A percentile compares a stretch with the other conserved stretches of the same genome.
Evolutionary conservation across 148 eudicot species (phyloP).

Genomic region (Drosera capensis): DNA sequence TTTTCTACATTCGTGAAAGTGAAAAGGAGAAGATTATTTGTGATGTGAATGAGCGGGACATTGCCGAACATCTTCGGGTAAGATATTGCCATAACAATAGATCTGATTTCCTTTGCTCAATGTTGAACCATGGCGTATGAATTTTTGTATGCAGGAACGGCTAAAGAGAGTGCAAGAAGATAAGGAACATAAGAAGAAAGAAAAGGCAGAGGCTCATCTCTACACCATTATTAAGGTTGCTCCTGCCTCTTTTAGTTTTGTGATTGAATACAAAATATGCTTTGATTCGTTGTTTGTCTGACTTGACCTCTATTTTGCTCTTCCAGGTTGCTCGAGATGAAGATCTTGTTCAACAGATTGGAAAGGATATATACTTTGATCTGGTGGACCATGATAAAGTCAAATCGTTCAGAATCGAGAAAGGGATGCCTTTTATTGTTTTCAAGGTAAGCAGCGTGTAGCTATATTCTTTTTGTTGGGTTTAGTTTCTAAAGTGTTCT

Average conservation of each 20-base stretch:
- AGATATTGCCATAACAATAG: constrained; percentile 6
- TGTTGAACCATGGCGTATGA: neutral
- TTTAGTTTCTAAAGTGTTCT: no score
- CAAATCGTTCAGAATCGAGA: constrained; percentile 72
- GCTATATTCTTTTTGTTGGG: no score
- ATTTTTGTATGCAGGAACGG: constrained; percentile 28
- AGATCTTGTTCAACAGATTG: constrained; percentile 74
- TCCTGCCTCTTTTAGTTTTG: neutral
- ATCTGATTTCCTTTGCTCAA: neutral
- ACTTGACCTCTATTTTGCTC: neutral
- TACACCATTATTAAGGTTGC: constrained; percentile 91
- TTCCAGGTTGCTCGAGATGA: constrained; percentile 86
- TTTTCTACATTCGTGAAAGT: constrained; percentile 90
- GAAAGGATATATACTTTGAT: constrained; percentile 79
- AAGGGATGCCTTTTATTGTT: constrained; percentile 52
- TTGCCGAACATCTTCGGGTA: constrained; percentile 96
- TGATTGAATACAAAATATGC: neutral
- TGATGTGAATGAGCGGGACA: constrained; percentile 86
- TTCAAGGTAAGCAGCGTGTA: constrained; percentile 98
- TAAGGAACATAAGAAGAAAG: constrained; percentile 76
- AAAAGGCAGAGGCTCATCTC: constrained; percentile 92
- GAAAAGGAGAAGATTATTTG: constrained; percentile 91
- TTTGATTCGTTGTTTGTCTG: neutral
- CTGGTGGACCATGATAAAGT: constrained; percentile 96
- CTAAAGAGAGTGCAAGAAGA: constrained; percentile 90